Evolutionary conservation across 345 rosid species (phyloP).

Genomic region (Fremontodendron californicum): DNA sequence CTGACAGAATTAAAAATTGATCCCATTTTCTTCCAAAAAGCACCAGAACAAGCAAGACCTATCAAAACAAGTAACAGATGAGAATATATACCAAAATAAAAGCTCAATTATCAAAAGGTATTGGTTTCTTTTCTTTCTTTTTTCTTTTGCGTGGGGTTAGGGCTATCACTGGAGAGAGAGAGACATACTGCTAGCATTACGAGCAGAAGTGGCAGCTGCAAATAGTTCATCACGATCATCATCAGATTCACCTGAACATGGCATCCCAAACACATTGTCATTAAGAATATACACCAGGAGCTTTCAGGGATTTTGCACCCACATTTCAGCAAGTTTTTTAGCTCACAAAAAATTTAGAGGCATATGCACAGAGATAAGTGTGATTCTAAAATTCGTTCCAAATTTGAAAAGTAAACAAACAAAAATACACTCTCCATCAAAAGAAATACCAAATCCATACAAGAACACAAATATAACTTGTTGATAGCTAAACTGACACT

Average conservation of each 20-base stretch:
- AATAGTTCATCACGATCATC: slow-evolving; percentile 82
- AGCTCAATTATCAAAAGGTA: not conserved
- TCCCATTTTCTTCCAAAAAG: slow-evolving; percentile 91
- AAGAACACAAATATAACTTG: not conserved
- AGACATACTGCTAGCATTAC: slow-evolving; percentile 57
- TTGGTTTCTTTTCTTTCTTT: not conserved
- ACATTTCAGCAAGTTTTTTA: not conserved
- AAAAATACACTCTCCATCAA: not conserved
- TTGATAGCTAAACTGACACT: not conserved
- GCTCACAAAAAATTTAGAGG: not conserved
- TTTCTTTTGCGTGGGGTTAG: not conserved
- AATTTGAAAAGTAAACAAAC: not conserved
- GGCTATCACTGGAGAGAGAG: slow-evolving; percentile 5
- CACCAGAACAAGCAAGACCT: slow-evolving; percentile 69
- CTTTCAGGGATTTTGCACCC: not conserved
- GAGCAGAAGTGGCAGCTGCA: slow-evolving; percentile 80
- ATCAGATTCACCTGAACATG: slow-evolving; percentile 71
- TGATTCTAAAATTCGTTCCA: not conserved
- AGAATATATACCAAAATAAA: not conserved
- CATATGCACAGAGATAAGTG: too few relatives aligned
- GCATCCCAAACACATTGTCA: slow-evolving; percentile 1
- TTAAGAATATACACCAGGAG: not conserved
- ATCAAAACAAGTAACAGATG: slow-evolving; percentile 21
- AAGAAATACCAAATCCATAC: not conserved
- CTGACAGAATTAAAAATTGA: slow-evolving; percentile 53